These are phyloP conservation scores for Xylaria sp. DNA, from an alignment of 2,329 filamentous ascomycete genomes.

Conservation along the genomic window DNA sequence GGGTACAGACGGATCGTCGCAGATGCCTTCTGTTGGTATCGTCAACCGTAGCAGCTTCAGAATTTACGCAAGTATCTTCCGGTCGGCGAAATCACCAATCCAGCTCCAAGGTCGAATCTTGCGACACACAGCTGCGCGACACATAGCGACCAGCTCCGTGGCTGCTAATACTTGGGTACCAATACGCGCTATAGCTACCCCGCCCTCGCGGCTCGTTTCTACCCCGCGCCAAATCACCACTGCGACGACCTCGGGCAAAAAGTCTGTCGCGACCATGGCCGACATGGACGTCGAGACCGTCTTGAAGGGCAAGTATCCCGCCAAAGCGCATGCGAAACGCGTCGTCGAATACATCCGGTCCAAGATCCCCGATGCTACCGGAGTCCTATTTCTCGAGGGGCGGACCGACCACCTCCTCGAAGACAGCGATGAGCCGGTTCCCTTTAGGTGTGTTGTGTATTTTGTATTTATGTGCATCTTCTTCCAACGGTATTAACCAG, in stretches of 20 bases:
- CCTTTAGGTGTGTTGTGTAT: slow-evolving; percentile 72
- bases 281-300: slow-evolving; percentile 60
- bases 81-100: not conserved
- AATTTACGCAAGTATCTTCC: slow-evolving; percentile 10
- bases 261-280: slow-evolving; percentile 41
- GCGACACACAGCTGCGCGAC: slow-evolving; percentile 7
- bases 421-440: slow-evolving; percentile 85
- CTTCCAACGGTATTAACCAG: not conserved
- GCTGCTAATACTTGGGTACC: not conserved
- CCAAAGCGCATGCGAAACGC: slow-evolving; percentile 84
- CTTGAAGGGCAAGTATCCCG: slow-evolving; percentile 76
- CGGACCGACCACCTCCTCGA: slow-evolving; percentile 84
- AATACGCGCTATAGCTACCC: slow-evolving; percentile 39
- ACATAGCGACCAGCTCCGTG: not conserved
- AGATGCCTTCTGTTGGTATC: slow-evolving; percentile 17
- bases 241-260: slow-evolving; percentile 27
- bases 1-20: not conserved
- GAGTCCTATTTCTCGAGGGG: slow-evolving; percentile 88
- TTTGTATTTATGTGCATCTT: not conserved
- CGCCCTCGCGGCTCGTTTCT: slow-evolving; percentile 27
- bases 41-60: slow-evolving; percentile 15
- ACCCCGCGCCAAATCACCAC: slow-evolving; percentile 35
- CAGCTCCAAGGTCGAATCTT: not conserved
- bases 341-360: slow-evolving; percentile 82
- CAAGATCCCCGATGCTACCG: slow-evolving; percentile 71